Base-by-base conservation (phyloP, 1,139 yeast species). In the Pichia sp. region DNA sequence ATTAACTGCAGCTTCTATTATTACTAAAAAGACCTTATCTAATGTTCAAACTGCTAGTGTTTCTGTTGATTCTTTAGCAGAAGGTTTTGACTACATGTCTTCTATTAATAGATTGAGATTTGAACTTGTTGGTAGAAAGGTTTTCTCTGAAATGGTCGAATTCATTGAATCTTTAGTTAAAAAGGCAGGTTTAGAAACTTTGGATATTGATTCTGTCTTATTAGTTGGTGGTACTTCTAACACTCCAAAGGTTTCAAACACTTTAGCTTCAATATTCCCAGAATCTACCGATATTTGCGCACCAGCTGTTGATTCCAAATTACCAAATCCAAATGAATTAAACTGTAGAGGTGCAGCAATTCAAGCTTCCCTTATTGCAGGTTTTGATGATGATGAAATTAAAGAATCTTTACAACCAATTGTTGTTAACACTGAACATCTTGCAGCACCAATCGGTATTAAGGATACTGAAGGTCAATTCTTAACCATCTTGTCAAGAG, bases 301-400 rank as follows among this genome's bases (percentile, higher is more conserved):
- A 21, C 95, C 97, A 52, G 70, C 85, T 23, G 60, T 75, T 46
- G 88, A 82, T 62, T 54, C 84, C 50, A 84, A 84, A 65, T 88
- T 95, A 43, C 61, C 82, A 48, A 79, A 83, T 69, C 96, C 99
- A 48, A 78, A 86, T 57, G 98, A 93, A 69, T 74, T 88, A 59
- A 72, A 83, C 52, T 81, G 95, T 52, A 83, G 95, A 62, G 99
- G 99, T 68, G 95, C 96, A 49, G 96, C 98, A 47, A 75, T 91
- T 61, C 98, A 93, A 72, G 98, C 96, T 39, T 78, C 95, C 32
- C 70, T 93, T 62, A 74, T 89, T 51, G 85, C 86, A 56, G 70
- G 78, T 41, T 87, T 82, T 56, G 97, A 89, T 59, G 86, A 75
- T 46, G 93, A 84, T 41, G 97, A 89, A 67, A 74, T 91, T 55